Percentiles rank a stretch among this genome's conserved stretches.
Conservation (phyloP, 352 stramenopile genomes). For the Pythium sukuiense region DNA sequence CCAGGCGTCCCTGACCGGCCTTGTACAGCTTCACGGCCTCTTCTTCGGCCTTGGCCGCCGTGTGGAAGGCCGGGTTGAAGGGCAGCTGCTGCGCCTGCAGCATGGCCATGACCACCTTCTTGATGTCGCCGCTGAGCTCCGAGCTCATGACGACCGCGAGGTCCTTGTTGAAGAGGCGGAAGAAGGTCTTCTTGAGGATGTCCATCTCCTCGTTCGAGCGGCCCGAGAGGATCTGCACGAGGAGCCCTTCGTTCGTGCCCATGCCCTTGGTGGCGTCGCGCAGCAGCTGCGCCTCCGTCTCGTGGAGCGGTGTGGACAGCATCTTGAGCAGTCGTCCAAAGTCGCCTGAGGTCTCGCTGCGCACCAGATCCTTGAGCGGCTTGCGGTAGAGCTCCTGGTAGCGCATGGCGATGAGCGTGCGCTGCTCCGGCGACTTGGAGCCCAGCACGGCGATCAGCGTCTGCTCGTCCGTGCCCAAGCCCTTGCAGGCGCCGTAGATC, state of each 20-base stretch:
- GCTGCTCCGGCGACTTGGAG: conserved; percentile 64
- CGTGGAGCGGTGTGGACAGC: conserved; percentile 67
- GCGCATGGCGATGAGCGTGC: conserved; percentile 63
- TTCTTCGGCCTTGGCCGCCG: conserved; percentile 58
- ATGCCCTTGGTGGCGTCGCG: conserved; percentile 69
- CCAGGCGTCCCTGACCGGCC: conserved; percentile 65
- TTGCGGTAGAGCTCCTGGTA: conserved; percentile 73
- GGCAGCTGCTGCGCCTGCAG: conserved; percentile 46
- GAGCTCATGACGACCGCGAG: conserved; percentile 61
- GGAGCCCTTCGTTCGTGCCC: conserved; percentile 67
- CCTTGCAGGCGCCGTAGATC: conserved; percentile 66
- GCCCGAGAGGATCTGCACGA: conserved; percentile 65
- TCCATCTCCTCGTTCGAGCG: conserved; percentile 80
- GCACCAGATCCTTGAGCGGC: conserved; percentile 52
- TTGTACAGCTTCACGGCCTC: conserved; percentile 74
- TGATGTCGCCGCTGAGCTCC: conserved; percentile 75
- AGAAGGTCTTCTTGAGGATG: conserved; percentile 82
- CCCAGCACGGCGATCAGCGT: conserved; percentile 68
- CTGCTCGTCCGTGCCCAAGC: conserved; percentile 75
- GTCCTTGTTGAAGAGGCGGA: conserved; percentile 64
- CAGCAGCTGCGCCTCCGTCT: conserved; percentile 72
- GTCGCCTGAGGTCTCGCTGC: conserved; percentile 75
- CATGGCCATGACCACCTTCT: conserved; percentile 72
- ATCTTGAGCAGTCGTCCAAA: conserved; percentile 69
- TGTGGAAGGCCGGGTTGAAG: conserved; percentile 71